Evolutionary conservation across 768 basidiomycete genomes (phyloP).

Genomic region (Rhodocollybia butyracea): DNA sequence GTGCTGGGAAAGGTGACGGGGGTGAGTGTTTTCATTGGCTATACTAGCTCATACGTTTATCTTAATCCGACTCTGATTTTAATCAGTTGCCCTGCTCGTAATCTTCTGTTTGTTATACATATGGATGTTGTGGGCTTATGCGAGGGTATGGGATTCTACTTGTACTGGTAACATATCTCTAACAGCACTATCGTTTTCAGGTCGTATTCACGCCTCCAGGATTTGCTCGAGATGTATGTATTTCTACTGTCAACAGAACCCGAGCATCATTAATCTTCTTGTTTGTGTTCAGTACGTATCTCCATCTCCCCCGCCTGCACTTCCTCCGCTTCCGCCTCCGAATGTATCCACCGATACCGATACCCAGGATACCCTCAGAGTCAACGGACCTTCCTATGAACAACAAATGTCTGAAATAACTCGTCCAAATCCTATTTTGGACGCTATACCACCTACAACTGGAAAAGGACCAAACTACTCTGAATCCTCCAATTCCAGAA

Average conservation of each 20-base stretch:
- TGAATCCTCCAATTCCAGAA: too few species aligned
- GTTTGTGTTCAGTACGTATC: constrained; percentile 20
- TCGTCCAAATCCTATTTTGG: constrained; percentile 2
- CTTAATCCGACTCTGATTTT: not conserved
- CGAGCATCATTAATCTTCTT: constrained; percentile 4
- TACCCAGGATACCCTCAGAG: too few species aligned
- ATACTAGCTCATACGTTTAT: not conserved
- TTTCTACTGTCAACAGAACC: not conserved
- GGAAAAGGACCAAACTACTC: too few species aligned
- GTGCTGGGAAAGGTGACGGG: constrained; percentile 51
- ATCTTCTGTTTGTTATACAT: constrained; percentile 60
- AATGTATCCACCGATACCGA: not conserved
- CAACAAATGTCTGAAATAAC: constrained; percentile 17
- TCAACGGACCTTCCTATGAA: constrained; percentile 44
- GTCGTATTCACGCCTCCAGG: constrained; percentile 67
- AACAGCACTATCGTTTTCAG: constrained; percentile 32
- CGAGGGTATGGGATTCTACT: too few species aligned
- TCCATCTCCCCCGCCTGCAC: constrained; percentile 13
- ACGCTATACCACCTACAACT: constrained; percentile 14
- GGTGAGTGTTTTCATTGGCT: constrained; percentile 58
- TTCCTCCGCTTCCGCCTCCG: constrained; percentile 5
- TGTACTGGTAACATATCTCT: too few species aligned
- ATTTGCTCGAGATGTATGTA: constrained; percentile 59
- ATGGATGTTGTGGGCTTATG: constrained; percentile 80
- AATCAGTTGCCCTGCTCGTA: constrained; percentile 63